A percentile compares a stretch with the other conserved stretches of the same genome.
phyloP scores from a whole-genome alignment of 805 yeast species.

The Komagataella pseudopastoris region DNA sequence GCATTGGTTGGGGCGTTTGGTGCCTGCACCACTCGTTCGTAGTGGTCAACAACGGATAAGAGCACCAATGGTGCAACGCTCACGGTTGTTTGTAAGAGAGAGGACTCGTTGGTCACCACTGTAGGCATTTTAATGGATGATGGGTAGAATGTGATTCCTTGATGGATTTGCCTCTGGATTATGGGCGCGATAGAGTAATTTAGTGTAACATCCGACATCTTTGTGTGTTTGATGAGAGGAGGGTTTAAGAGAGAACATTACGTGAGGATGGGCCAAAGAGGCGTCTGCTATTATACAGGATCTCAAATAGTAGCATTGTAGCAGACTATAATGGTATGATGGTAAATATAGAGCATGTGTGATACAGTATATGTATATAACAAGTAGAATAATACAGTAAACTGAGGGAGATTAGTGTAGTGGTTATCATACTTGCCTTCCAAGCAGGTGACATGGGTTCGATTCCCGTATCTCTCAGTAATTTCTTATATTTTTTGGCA shows the following conservation, averaged over 20 bases:
- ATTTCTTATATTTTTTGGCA: slow-evolving; percentile 16
- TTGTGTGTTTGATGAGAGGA: not conserved
- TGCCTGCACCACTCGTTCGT: slow-evolving; percentile 64
- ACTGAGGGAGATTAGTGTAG: slow-evolving; percentile 73
- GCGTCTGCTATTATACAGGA: too few species aligned
- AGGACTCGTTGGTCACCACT: slow-evolving; percentile 20
- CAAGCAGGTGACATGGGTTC: slow-evolving; percentile 93
- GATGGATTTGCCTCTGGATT: not conserved
- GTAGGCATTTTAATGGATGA: slow-evolving; percentile 9
- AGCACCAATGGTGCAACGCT: slow-evolving; percentile 93
- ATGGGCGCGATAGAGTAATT: not conserved
- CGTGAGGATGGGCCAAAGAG: too few species aligned
- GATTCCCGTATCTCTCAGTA: slow-evolving; percentile 78
- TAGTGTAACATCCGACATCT: not conserved
- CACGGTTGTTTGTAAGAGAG: slow-evolving; percentile 41
- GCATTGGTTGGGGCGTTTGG: slow-evolving; percentile 8
- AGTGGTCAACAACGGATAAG: slow-evolving; percentile 90
- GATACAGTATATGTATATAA: too few species aligned
- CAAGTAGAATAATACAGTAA: not conserved
- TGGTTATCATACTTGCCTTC: slow-evolving; percentile 89
- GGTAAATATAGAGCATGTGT: too few species aligned
- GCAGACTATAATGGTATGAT: too few species aligned
- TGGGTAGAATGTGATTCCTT: not conserved
- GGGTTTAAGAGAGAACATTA: too few species aligned
- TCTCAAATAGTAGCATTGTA: too few species aligned